phyloP scores from a whole-genome alignment of 1,139 yeast species.

The Hyphopichia khmerensis region DNA sequence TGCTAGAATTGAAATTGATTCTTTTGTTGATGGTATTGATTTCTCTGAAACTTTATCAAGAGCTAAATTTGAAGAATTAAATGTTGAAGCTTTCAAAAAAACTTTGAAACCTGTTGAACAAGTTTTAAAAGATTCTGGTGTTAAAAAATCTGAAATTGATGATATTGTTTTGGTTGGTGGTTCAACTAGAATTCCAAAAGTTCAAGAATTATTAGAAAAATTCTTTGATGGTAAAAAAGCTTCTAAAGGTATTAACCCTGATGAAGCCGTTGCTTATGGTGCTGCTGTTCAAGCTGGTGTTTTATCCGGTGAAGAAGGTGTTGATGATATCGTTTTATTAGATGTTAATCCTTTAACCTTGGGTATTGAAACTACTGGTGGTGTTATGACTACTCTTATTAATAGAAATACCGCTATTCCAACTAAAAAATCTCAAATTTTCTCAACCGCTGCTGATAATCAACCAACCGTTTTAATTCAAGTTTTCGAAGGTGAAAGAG shows the following conservation, averaged over 20 bases:
- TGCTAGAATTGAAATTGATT: constrained; percentile 89
- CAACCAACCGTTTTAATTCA: constrained; percentile 49
- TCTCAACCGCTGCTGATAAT: constrained; percentile 49
- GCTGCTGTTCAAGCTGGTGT: constrained; percentile 87
- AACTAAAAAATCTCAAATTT: constrained; percentile 48
- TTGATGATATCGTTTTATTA: constrained; percentile 47
- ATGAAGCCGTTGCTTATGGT: constrained; percentile 61
- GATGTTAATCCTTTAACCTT: constrained; percentile 50
- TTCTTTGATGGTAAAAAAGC: constrained; percentile 93
- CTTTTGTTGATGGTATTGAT: constrained; percentile 93
- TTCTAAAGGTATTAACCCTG: constrained; percentile 94
- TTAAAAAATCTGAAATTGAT: constrained; percentile 78
- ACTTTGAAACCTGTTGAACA: constrained; percentile 92
- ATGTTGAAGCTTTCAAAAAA: constrained; percentile 81
- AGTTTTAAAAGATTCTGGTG: constrained; percentile 86
- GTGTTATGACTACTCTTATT: constrained; percentile 49
- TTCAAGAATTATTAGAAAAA: constrained; percentile 82
- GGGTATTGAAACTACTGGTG: constrained; percentile 52
- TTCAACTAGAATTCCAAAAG: constrained; percentile 97
- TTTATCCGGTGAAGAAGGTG: constrained; percentile 69
- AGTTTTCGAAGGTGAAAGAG: constrained; percentile 51
- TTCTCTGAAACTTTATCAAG: constrained; percentile 89
- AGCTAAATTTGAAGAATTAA: constrained; percentile 94
- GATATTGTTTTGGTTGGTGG: constrained; percentile 97
- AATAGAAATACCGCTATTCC: constrained; percentile 50